Conservation (phyloP, 345 rosid genomes). For the Orychophragmus violaceus region DNA sequence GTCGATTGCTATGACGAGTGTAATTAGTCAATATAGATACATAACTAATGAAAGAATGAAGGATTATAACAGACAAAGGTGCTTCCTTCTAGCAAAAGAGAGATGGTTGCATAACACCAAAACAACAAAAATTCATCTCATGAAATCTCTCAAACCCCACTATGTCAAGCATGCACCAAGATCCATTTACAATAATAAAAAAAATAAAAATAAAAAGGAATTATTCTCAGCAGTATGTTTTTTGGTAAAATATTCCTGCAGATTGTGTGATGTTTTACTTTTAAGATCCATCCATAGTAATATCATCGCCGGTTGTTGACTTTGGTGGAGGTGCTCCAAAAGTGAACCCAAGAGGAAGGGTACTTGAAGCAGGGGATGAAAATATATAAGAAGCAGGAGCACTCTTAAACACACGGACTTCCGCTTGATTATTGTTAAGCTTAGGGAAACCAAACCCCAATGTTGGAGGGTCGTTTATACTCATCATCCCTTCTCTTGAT, state of each 20-base stretch:
- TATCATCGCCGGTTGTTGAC: constrained; percentile 47
- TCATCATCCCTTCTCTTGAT: constrained; percentile 24
- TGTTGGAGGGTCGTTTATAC: constrained; percentile 36
- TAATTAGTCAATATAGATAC: background rate
- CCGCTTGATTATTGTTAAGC: constrained; percentile 34
- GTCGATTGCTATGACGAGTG: constrained; percentile 44
- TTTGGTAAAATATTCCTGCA: constrained; percentile 5
- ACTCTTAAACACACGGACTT: constrained; percentile 47
- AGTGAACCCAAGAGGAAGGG: constrained; percentile 58
- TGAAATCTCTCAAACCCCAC: constrained; percentile 24
- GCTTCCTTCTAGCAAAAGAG: background rate
- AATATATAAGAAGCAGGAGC: constrained; percentile 52
- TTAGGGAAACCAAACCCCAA: constrained; percentile 63
- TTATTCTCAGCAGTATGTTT: constrained; percentile 8
- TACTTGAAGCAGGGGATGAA: constrained; percentile 33
- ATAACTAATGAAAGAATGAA: background rate
- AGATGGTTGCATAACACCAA: background rate
- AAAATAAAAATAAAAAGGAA: background rate
- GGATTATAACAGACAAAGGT: background rate
- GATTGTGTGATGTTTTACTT: background rate
- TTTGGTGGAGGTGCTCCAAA: constrained; percentile 57
- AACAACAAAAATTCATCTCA: constrained; percentile 14
- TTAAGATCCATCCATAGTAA: constrained; percentile 72
- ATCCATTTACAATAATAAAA: constrained; percentile 12
- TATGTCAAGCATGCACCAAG: constrained; percentile 20